These are phyloP conservation scores for Kwoniella dejecticola DNA, from an alignment of 768 basidiomycete genomes.

Conservation along the genomic window DNA sequence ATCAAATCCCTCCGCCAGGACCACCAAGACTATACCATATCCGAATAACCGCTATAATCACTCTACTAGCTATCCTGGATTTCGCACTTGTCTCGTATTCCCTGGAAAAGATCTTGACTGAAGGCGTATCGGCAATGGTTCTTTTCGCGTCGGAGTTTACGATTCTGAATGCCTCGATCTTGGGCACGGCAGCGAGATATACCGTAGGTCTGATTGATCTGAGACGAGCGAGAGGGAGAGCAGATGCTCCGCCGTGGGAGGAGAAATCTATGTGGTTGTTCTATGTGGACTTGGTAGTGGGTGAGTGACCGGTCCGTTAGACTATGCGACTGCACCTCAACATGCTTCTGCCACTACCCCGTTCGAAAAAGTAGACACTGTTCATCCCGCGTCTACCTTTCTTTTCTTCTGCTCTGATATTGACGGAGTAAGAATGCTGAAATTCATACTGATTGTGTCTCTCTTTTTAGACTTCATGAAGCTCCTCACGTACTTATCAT, in stretches of 20 bases:
- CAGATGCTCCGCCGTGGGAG: constrained; percentile 77
- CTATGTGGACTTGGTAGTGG: constrained; percentile 88
- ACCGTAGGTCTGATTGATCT: constrained; percentile 77
- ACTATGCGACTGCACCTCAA: no score
- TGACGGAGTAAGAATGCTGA: no score
- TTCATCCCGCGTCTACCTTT: no score
- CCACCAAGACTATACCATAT: constrained; percentile 81
- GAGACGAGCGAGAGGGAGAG: constrained; percentile 63
- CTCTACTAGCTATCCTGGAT: constrained; percentile 74
- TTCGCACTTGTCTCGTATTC: constrained; percentile 67
- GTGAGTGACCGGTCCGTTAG: constrained; percentile 59
- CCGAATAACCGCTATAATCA: constrained; percentile 73
- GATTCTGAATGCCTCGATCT: constrained; percentile 41
- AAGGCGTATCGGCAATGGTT: constrained; percentile 81
- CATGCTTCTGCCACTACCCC: no score
- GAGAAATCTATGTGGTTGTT: constrained; percentile 97
- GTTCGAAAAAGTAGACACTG: no score
- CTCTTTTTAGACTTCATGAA: constrained; percentile 85
- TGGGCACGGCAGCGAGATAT: constrained; percentile 69
- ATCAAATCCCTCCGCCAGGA: constrained; percentile 86
- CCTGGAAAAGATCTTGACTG: constrained; percentile 65
- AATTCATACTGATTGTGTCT: not conserved
- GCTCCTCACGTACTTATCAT: constrained; percentile 83
- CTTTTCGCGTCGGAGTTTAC: constrained; percentile 83
- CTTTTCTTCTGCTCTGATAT: no score